Base-by-base conservation (phyloP, 2,329 filamentous ascomycete genomes). In the Pseudonectria buxi region DNA sequence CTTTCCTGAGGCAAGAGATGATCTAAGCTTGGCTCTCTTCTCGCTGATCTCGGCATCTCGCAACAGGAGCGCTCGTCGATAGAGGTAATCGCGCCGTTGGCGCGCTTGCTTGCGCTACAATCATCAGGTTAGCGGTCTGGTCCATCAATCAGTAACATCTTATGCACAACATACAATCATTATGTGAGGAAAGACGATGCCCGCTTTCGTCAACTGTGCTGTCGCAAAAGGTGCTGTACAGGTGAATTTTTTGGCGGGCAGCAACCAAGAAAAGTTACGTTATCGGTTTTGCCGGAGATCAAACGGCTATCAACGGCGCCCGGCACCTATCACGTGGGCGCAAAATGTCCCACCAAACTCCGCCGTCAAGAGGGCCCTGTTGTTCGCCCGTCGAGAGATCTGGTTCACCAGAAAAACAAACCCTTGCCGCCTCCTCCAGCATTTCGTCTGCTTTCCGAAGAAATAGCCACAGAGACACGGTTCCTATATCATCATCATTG, bases 1-100 rank as follows among this genome's bases (percentile, higher is more conserved):
- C 57, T 92, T 94, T 46, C 92, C 92, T 9, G 85, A 86, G 14
- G 92, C 90, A 33, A 96, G 72, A 9, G 89, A 88, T 24, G 82
- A 79, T 58, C 89, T 84, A 36, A 98, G 68, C 58, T 94, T 86
- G 26, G 89, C 83, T 52, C 90, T 74, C 62, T 95, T 95, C 59
- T 94, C 86, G 38, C 84, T 85, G 46, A 94, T 94, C 55, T 95
- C 90, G 43, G 90, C 90, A 66, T 95, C 87, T 49, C 84, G 81
- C 28, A 95, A 76, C 14, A 87, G 81, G 39, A 95, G 73, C 26
- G 92, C 90, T 55, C 86, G 82, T 41, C 90, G 80, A 62, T 95
- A 94, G 52, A 98, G 79, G 62, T 96, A 69, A 45, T 64, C 63
- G 37, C 64, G 57, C 48, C 64, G 46, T 50, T 67, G 58, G 40